Evolutionary conservation across 441 rosid species (phyloP), one percentile per base, ranked within the genome.

Genomic region (Populus hybrid): DNA sequence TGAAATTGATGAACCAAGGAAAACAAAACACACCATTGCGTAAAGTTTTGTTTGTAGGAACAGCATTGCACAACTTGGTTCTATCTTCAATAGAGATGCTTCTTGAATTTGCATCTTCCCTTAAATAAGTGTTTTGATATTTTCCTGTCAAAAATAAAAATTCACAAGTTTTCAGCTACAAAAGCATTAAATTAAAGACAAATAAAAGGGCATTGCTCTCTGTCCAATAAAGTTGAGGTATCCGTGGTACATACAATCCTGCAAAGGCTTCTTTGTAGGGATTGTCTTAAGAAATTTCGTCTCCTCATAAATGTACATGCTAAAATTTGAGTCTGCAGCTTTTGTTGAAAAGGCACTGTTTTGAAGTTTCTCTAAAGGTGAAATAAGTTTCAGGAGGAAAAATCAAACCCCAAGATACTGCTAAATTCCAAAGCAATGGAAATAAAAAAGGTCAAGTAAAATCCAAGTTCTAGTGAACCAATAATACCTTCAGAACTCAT

Each of bases 11-110:
- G 64, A 26, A 65, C 56, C 74, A 50, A 50, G 76, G 21, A 71
- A 74, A 26, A 42, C 64, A 73, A 66, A 28, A 84, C 88, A 31
- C 40, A 94, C 97, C 90, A 85, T 88, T 87, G 69, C 92, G 90
- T 74, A 91, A 78, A 78, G 90, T 87, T 82, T 87, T 88, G 74
- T 83, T 82, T 50, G 74, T 59, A 9, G 76, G 26, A 74, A 80
- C 53, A 73, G 45, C 80, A 63, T 74, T 73, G 79, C 80, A 78
- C 45, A 75, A 75, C 66, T 80, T 76, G 64, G 42, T 78, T 56
- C 77, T 65, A 33, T 79, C 80, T 63, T 38, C 69, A 36, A 42
- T 12, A 72, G 85, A 75, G 78, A 66, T 85, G 82, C 77, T 76
- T 29, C 73, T 80, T 77, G 83, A 74, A 79, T 75, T 76, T 28